A percentile compares a stretch with the other conserved stretches of the same genome.
These are phyloP conservation scores for Russula earlei DNA, from an alignment of 768 basidiomycete genomes.

Conservation along the genomic window DNA sequence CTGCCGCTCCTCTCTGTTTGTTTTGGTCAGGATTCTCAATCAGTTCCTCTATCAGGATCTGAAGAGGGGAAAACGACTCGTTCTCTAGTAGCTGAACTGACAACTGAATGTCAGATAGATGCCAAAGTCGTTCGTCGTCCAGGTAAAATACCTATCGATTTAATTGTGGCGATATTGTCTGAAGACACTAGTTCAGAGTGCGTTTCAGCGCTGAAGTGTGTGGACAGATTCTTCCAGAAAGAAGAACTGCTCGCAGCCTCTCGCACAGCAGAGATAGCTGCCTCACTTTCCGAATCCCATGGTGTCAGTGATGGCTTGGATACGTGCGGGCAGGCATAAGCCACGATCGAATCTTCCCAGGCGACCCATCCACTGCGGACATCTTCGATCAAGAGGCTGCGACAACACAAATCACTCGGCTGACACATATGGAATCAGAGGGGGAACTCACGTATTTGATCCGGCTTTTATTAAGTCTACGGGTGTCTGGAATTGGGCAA, in stretches of 20 bases:
- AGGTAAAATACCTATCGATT: conserved; percentile 55
- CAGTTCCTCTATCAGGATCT: conserved; percentile 52
- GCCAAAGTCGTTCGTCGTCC: no score
- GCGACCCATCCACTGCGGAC: conserved; percentile 60
- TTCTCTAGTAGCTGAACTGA: conserved; percentile 75
- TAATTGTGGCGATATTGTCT: conserved; percentile 64
- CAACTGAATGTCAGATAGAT: conserved; percentile 18
- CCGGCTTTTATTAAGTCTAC: conserved; percentile 30
- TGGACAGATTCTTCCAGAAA: conserved; percentile 64
- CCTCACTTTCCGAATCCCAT: conserved; percentile 48
- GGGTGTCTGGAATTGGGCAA: conserved; percentile 46
- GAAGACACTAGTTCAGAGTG: conserved; percentile 52
- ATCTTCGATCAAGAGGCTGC: conserved; percentile 48
- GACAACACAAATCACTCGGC: not conserved
- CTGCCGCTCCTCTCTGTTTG: conserved; percentile 82
- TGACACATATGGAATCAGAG: not conserved
- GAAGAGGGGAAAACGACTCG: conserved; percentile 53
- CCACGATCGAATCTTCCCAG: conserved; percentile 39
- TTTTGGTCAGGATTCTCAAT: conserved; percentile 67
- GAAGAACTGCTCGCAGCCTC: conserved; percentile 35
- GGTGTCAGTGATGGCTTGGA: conserved; percentile 43
- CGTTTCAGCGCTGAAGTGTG: conserved; percentile 72
- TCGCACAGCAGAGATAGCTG: conserved; percentile 42
- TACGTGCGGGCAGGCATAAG: conserved; percentile 41
- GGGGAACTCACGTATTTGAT: conserved; percentile 37